Base-by-base conservation (phyloP, 1,139 yeast species). In the Candida albicans region DNA sequence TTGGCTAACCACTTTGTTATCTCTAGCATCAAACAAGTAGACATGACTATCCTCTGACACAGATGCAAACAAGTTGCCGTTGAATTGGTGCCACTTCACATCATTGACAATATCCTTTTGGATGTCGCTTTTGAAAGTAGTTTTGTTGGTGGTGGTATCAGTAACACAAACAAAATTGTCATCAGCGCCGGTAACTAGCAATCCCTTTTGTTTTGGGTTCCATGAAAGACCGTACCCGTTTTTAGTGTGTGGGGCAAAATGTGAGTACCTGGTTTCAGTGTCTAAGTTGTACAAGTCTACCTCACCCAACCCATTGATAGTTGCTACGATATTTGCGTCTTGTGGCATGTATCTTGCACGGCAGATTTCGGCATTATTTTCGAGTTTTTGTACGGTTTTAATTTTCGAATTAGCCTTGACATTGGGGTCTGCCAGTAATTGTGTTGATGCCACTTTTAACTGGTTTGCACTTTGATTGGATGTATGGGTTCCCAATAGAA, bases 401-500 rank as follows among this genome's bases (percentile, higher is more conserved):
- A 89, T 73, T 47, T 84, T 70, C 2, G 89, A 63, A 36, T 61
- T 63, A 33, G 67, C 62, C 49, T 67, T 61, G 11, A 30, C 61
- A 2, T 52, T 56, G 5, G 59, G 50, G 40, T 36, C 64, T 25
- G 54, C 53, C 1, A 96, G 96, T n/a, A 87, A 55, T 43, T 83
- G 84, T 2, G 90, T 79, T 4, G 81, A 67, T 2, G 93, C 96
- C 27, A 90, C 66, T 58, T 93, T 87, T 51, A 93, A 64, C 61
- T 81, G 88, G 59, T 93, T 87, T 3, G 77, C 77, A 43, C 84
- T 95, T 45, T 80, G 83, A 2, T 89, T 95, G 0, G 91, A 80
- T 0, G 98, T 88, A 58, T 88, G 91, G 0, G 99, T 93, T 10
- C 97, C 96, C 34, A 91, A 65, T 18, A 91, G 62, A 44, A 93